Base-by-base conservation (phyloP, 2,329 filamentous ascomycete genomes). In the Fusarium clavum region DNA sequence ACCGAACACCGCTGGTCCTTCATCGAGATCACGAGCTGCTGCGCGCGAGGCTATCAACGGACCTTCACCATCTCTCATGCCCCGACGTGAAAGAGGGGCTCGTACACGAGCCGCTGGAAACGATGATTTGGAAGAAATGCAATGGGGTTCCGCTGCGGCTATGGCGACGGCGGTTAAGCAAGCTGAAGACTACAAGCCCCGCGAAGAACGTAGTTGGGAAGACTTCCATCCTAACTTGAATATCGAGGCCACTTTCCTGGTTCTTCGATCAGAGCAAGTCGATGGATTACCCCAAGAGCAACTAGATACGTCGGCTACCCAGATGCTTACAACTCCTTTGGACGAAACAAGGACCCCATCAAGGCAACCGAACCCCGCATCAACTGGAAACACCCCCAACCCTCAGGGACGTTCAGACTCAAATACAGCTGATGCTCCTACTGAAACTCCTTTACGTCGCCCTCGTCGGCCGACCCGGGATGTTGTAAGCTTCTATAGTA, bases 221-320 rank as follows among this genome's bases (percentile, higher is more conserved):
- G 96, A 99, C 79, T 98, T 98, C 71, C 96, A 99, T 80, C 94
- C 94, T 0, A 93, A 98, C 75, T 88, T 99, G 55, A 94, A 98
- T 81, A 94, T 98, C 51, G 94, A 97, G 60, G 87, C 87, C 14
- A 88, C 88, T 6, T 91, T 98, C 70, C 89, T 91, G 72, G 85
- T 97, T 5, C 94, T 94, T 77, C 89, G 87, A 51, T 90, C 94
- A 3, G 91, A 96, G 68, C 93, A 97, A 71, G 91, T 98, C 9
- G 95, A 98, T 78, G 93, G 94, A 22, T 84, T 90, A 44, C 82
- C 84, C 5, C 82, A 74, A 56, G 79, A 77, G 20, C 71, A 79
- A 1, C 81, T 82, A 8, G 77, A 73, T 38, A 80, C 79, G 10
- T 82, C 83, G n/a, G 70, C 77, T 22, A 53, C 61, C 13, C 77